Evolutionary conservation across 2,329 filamentous ascomycete genomes (phyloP).

Genomic region (Colletotrichum falcatum): DNA sequence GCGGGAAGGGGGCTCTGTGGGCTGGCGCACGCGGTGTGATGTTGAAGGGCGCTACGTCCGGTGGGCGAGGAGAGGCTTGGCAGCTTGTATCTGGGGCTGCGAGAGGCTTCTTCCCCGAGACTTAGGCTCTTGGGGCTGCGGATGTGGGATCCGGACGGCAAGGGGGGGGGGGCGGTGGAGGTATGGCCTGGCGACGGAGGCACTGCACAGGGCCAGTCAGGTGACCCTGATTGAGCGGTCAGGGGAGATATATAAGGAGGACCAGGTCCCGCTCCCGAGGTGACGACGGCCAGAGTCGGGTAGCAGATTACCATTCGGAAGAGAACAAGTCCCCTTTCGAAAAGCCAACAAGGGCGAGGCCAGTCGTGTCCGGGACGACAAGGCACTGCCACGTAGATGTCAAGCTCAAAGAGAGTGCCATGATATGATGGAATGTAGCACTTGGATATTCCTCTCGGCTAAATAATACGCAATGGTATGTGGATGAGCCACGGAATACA

Average conservation of each 20-base stretch:
- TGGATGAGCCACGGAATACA: not conserved
- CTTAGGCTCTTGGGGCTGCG: not conserved
- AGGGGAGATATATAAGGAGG: not conserved
- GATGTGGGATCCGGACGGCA: slow-evolving; percentile 4
- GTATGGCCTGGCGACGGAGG: not conserved
- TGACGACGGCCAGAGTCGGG: not conserved
- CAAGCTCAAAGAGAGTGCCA: not conserved
- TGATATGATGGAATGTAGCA: not conserved
- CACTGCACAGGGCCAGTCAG: not conserved
- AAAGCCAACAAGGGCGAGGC: not conserved
- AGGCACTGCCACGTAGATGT: not conserved
- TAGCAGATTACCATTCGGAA: not conserved
- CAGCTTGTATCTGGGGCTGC: not conserved
- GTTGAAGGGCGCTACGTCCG: not conserved
- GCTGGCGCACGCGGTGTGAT: not conserved
- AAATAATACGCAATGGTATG: not conserved
- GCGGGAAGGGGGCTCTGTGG: not conserved
- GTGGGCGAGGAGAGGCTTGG: not conserved
- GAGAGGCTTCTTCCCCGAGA: not conserved
- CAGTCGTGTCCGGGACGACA: not conserved
- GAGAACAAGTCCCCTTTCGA: not conserved
- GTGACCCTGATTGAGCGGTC: not conserved
- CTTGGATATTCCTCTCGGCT: not conserved
- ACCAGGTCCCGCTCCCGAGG: not conserved
- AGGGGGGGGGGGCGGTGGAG: not conserved